Conservation (phyloP, 257 asterid genomes). For the Nicotiana otophora region DNA sequence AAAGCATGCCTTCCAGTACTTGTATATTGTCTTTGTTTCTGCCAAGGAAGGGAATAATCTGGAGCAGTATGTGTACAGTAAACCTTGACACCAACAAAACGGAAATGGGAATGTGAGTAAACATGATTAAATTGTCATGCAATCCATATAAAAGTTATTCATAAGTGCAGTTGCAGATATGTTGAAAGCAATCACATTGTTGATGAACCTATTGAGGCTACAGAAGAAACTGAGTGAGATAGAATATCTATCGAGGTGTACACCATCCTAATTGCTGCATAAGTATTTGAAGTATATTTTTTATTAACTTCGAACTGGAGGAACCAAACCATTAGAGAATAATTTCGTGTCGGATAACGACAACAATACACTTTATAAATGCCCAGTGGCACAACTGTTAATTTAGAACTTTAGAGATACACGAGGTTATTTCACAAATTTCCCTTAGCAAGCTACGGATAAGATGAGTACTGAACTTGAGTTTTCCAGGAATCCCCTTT, state of each 20-base stretch:
- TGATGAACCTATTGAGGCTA: background rate
- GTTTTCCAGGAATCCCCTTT: background rate
- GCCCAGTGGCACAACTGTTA: background rate
- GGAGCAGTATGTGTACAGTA: constrained; percentile 95
- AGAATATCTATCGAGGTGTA: background rate
- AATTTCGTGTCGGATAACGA: background rate
- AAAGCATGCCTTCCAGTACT: constrained; percentile 90
- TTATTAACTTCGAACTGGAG: background rate
- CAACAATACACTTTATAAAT: background rate
- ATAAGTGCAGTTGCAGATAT: background rate
- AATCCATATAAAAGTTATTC: background rate
- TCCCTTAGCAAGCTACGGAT: background rate
- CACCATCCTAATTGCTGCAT: background rate
- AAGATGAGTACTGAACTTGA: background rate
- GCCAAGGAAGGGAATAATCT: constrained; percentile 98
- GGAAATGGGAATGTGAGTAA: background rate
- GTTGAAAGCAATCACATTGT: background rate
- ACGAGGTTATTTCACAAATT: background rate
- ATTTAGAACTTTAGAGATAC: background rate
- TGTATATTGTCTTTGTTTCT: constrained; percentile 80
- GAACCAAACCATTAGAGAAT: background rate
- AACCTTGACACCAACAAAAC: constrained; percentile 38
- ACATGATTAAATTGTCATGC: background rate
- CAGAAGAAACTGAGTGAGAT: background rate
- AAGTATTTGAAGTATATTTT: background rate